These are phyloP conservation scores for Aspergillus sp. DNA, from an alignment of 2,329 filamentous ascomycete species.

Conservation along the genomic window DNA sequence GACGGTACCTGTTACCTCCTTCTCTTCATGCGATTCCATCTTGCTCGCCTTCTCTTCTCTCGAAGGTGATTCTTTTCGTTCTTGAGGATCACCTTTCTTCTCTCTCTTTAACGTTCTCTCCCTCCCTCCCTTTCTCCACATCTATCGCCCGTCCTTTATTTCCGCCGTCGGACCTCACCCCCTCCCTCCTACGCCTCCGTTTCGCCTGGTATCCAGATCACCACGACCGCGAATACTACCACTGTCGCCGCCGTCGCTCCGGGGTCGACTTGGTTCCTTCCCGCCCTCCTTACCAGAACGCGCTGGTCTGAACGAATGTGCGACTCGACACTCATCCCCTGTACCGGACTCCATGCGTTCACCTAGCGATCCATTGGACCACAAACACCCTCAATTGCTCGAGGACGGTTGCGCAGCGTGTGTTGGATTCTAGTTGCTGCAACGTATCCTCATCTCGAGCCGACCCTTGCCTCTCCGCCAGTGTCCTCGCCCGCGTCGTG, in stretches of 20 bases:
- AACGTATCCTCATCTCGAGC: conserved; percentile 21
- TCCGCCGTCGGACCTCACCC: neutral
- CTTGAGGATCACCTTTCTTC: conserved; percentile 1
- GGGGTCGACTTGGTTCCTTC: neutral
- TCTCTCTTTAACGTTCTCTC: conserved; percentile 8
- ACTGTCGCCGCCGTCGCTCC: neutral
- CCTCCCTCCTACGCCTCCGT: neutral
- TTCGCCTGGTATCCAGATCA: neutral
- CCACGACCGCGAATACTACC: neutral
- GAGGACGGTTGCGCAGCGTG: conserved; percentile 30
- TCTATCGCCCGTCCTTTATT: conserved; percentile 3
- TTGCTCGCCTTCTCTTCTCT: neutral
- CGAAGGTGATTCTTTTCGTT: conserved; percentile 10
- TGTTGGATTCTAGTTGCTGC: conserved; percentile 22
- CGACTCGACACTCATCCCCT: conserved; percentile 27
- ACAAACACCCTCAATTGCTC: conserved; percentile 33
- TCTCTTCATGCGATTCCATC: neutral
- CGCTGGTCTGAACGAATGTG: conserved; percentile 36
- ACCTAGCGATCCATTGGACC: conserved; percentile 32
- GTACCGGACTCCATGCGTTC: conserved; percentile 40
- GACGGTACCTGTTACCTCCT: neutral
- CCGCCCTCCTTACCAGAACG: conserved; percentile 9
- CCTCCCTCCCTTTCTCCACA: conserved; percentile 9
- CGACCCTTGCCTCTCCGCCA: conserved; percentile 19
- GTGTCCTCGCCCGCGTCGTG: conserved; percentile 23